Base-by-base conservation (phyloP, 495 filamentous ascomycete species). In the Penicillium canariense region DNA sequence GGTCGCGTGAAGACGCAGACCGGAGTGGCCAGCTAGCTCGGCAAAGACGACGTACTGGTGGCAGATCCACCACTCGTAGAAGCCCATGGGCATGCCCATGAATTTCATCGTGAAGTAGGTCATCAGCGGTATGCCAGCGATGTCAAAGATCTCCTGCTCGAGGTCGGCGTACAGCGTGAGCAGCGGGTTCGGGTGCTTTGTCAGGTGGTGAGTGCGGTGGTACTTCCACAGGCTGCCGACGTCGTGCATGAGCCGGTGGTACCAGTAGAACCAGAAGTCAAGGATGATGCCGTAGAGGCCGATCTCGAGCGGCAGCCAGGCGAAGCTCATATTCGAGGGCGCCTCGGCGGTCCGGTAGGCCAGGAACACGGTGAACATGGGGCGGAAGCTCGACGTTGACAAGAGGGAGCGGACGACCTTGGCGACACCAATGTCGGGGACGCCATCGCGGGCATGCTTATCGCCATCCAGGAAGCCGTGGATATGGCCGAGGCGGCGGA, bases 241-340 rank as follows among this genome's bases (percentile, higher is more conserved):
- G 17, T 71, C 69, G 34, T 74, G 71, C 66, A 70, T 71, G 7
- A 65, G 10, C 1, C 71, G 69, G 42, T 74, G 71, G 54, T 72
- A 71, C 68, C 69, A 72, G 55, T 73, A 73, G 58, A 74, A 73
- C 70, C 70, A 73, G 58, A 73, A 73, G 54, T 74, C 71, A 32
- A 74, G 65, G 46, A 69, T 65, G 35, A 74, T 62, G 3, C 69
- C 68, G 48, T 74, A 72, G 0, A 74, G 50, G 0, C 71, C 68
- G 17, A 56, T 54, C 31, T 74, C 69, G 0, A 72, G 59, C 0
- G 62, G 60, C 1, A 73, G 57, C 63, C 67, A 66, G 43, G 40
- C 48, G 50, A 64, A 70, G 42, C 55, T 65, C 40, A 72, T 69
- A 0, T 57, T 52, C 0, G 58, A 36, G 7, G 69, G 68, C 0